Percentiles rank a stretch among this genome's conserved stretches.
phyloP scores from a whole-genome alignment of 768 basidiomycete genomes.

The Rhodotorula taiwanensis region DNA sequence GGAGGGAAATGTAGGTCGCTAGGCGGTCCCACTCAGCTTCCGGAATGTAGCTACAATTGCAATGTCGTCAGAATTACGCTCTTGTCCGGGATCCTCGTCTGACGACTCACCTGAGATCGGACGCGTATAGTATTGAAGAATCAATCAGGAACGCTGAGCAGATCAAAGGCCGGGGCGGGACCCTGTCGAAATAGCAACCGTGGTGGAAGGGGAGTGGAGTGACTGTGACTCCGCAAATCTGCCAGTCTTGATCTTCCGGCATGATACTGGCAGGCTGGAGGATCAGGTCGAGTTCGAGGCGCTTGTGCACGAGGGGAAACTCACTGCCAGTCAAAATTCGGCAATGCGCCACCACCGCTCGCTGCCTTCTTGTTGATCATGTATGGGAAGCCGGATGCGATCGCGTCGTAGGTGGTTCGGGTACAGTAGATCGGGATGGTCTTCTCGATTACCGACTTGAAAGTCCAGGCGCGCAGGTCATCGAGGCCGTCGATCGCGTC shows the following conservation, averaged over 20 bases:
- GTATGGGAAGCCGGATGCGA: slow-evolving; percentile 68
- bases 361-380: slow-evolving; percentile 67
- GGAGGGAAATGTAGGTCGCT: slow-evolving; percentile 8
- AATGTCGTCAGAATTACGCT: background rate
- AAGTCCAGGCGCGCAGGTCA: slow-evolving; percentile 77
- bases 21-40: slow-evolving; percentile 9
- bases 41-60: slow-evolving; percentile 21
- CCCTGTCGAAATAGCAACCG: slow-evolving; percentile 10
- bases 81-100: too few relatives aligned
- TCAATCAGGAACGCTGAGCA: slow-evolving; percentile 47
- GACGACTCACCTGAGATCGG: slow-evolving; percentile 14
- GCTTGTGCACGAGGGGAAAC: too few relatives aligned
- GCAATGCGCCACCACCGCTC: slow-evolving; percentile 56
- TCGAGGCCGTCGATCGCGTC: slow-evolving; percentile 81
- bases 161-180: slow-evolving; percentile 21
- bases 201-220: slow-evolving; percentile 31
- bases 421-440: slow-evolving; percentile 70
- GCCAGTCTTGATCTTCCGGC: slow-evolving; percentile 42
- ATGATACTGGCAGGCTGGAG: slow-evolving; percentile 49
- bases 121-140: slow-evolving; percentile 62
- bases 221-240: slow-evolving; percentile 41
- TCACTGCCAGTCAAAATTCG: slow-evolving; percentile 67
- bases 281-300: too few relatives aligned
- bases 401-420: slow-evolving; percentile 56
- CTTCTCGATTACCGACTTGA: slow-evolving; percentile 57